Conservation (phyloP, 176 grass and related monocot species). For the Tillandsia leiboldiana region DNA sequence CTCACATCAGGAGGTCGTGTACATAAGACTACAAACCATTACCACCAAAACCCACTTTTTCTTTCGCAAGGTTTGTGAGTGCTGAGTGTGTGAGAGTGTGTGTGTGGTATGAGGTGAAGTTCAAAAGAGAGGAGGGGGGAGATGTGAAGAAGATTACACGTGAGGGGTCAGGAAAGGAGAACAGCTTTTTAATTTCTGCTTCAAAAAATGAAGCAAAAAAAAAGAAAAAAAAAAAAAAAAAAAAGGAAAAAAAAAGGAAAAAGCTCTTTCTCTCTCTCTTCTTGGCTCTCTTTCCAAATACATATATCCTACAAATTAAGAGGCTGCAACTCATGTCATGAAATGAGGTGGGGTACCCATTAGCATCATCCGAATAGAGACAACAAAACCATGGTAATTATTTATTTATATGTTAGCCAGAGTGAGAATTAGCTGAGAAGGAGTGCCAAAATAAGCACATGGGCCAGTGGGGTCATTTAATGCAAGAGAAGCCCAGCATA, state of each 20-base stretch:
- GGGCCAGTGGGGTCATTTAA: neutral
- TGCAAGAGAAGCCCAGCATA: neutral
- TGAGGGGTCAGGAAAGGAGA: slow-evolving; percentile 30
- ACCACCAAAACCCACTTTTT: slow-evolving; percentile 26
- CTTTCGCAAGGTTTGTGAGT: neutral
- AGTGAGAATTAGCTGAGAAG: neutral
- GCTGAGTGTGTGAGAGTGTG: neutral
- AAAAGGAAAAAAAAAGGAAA: no score
- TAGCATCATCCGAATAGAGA: slow-evolving; percentile 15
- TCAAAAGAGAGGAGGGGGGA: slow-evolving; percentile 8
- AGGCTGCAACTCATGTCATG: slow-evolving; percentile 18
- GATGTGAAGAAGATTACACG: slow-evolving; percentile 20
- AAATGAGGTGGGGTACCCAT: neutral
- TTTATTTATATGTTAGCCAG: neutral
- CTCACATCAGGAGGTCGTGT: slow-evolving; percentile 1
- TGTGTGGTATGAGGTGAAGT: slow-evolving; percentile 26
- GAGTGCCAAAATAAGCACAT: neutral
- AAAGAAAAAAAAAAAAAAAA: neutral
- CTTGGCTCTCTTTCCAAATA: neutral
- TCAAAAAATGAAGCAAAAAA: slow-evolving; percentile 9
- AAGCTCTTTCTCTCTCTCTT: no score
- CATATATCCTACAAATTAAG: slow-evolving; percentile 14
- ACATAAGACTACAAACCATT: slow-evolving; percentile 32
- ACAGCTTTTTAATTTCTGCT: slow-evolving; percentile 20
- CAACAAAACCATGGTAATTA: slow-evolving; percentile 19